Evolutionary conservation across 1,284 basidiomycete species (phyloP), one percentile per base, ranked within the genome.

Genomic region (Heterobasidion annosum): DNA sequence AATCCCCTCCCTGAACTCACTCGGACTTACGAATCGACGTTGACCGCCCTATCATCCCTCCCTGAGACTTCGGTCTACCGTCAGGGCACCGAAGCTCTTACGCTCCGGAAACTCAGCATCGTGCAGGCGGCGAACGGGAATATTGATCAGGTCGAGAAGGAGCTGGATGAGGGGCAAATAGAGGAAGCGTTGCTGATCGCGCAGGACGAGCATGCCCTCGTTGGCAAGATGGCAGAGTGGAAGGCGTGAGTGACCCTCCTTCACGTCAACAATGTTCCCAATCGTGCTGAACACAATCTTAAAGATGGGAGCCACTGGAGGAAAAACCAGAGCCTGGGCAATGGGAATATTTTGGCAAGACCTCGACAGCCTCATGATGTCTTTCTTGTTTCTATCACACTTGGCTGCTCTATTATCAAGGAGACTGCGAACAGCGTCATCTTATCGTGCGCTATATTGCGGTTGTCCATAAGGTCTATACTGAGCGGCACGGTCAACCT

Each of bases 171-270:
- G 66, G 88, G 90, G 0, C 82, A 91, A 61, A 86, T 94, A 53
- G 93, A 96, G 72, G 82, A 93, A 68, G 80, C 89, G 42, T 64
- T 99, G 59, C 77, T 85, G 63, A 84, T 93, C 71, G 95, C 94
- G 3, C 70, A 86, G 62, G 88, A 91, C 61, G 96, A 99, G 73
- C 74, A 91, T 56, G 75, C 72, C 51, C 74, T 98, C 47, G 89
- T 81, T 1, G 76, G 76, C 42, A 91, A 92, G 73, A 93, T 98
- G 88, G 67, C 87, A 25, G 90, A 96, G 67, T 98, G 93, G 92
- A 97, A 98, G 75, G 82, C 91, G 95, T 99, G 70, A 74, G 93
- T 89, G 25, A 25, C 47, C 44, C 34, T 54, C 53, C 34, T 44
- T 53, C 48, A 46, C 16, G 12, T 35, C 25, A 33, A 49, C 32